Percentiles rank a stretch among this genome's conserved stretches.
These are phyloP conservation scores for Hyphopichia pseudoburtonii DNA, from an alignment of 1,139 yeast genomes.

Conservation along the genomic window DNA sequence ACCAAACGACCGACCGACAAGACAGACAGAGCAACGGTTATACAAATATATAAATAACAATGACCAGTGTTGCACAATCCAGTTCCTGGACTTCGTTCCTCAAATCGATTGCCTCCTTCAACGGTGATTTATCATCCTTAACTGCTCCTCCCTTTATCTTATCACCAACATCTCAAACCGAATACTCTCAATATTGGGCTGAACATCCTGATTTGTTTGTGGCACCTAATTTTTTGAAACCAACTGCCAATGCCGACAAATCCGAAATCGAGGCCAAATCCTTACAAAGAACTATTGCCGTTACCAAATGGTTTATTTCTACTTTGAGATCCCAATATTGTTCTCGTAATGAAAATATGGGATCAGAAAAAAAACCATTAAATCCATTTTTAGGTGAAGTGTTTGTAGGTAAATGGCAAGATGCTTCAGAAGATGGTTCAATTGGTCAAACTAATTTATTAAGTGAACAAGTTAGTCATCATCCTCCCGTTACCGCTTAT, in stretches of 20 bases:
- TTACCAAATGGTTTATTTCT: conserved; percentile 86
- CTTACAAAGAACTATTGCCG: conserved; percentile 68
- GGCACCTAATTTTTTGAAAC: conserved; percentile 57
- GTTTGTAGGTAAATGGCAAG: conserved; percentile 84
- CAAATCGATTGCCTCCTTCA: conserved; percentile 88
- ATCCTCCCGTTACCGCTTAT: conserved; percentile 93
- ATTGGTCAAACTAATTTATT: conserved; percentile 73
- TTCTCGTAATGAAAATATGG: conserved; percentile 86
- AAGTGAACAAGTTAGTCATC: conserved; percentile 93
- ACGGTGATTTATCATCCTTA: conserved; percentile 89
- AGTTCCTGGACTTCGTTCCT: conserved; percentile 83
- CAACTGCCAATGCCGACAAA: conserved; percentile 33
- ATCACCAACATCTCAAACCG: conserved; percentile 84
- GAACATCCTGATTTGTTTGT: conserved; percentile 84
- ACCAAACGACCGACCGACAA: too few species aligned
- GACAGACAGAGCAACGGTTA: too few species aligned
- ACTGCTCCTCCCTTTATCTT: conserved; percentile 99
- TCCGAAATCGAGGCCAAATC: conserved; percentile 52
- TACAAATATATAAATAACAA: too few species aligned
- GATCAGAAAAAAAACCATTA: conserved; percentile 92
- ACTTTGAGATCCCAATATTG: conserved; percentile 92
- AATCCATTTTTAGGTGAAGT: conserved; percentile 94
- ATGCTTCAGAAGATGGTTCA: conserved; percentile 38
- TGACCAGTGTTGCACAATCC: conserved; percentile 31
- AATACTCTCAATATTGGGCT: conserved; percentile 91